Conservation (phyloP, 2,329 filamentous ascomycete genomes). For the Chrysoporthe cubensis region DNA sequence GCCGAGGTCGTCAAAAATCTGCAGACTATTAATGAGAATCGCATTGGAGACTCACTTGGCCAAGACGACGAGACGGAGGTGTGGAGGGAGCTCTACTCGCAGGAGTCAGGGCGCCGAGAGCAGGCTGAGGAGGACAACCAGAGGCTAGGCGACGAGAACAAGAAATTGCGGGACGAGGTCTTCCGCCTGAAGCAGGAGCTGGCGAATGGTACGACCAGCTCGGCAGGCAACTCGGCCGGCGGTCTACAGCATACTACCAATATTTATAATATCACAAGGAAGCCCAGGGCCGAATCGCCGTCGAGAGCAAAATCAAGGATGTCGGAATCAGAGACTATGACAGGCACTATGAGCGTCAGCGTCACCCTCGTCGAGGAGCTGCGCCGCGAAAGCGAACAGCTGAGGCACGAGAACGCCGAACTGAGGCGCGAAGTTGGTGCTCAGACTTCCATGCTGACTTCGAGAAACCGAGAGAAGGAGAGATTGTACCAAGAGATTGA, state of each 20-base stretch:
- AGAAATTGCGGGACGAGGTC: constrained; percentile 80
- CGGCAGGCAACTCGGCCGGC: constrained; percentile 29
- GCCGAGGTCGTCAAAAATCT: constrained; percentile 73
- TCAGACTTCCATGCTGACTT: constrained; percentile 96
- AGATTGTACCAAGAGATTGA: constrained; percentile 96
- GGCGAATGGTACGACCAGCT: constrained; percentile 35
- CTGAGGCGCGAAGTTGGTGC: constrained; percentile 89
- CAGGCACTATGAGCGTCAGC: constrained; percentile 52
- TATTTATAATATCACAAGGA: constrained; percentile 67
- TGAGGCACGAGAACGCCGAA: constrained; percentile 91
- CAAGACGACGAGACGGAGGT: constrained; percentile 48
- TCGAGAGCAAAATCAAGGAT: constrained; percentile 54
- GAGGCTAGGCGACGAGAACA: constrained; percentile 79
- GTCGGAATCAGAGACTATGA: constrained; percentile 56
- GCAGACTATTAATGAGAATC: constrained; percentile 61
- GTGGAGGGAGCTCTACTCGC: constrained; percentile 66
- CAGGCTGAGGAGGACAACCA: constrained; percentile 89
- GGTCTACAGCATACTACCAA: constrained; percentile 64
- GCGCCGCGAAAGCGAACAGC: constrained; percentile 68
- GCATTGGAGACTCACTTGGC: constrained; percentile 34
- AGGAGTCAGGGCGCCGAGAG: constrained; percentile 86
- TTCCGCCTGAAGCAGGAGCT: constrained; percentile 70
- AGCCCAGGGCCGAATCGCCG: constrained; percentile 50
- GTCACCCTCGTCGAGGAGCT: constrained; percentile 79
- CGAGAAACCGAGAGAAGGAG: constrained; percentile 92